Evolutionary conservation across 805 yeast species (phyloP), one percentile per base, ranked within the genome.

Genomic region (Candida incommunis): DNA sequence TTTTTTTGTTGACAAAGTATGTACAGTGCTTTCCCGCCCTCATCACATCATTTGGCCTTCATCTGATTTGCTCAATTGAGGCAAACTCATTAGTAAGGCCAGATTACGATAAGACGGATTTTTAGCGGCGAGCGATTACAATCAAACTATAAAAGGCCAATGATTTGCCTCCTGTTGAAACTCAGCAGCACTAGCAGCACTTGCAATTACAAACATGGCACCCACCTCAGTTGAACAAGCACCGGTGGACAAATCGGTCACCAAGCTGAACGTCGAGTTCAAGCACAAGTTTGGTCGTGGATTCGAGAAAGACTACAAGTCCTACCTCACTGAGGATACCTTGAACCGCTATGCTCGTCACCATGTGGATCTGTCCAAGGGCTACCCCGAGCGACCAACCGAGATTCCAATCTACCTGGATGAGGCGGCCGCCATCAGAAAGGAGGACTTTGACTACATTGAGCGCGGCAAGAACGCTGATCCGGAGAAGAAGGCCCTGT

Each of bases 361-460:
- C 34, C 67, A 67, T 9, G 54, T 67, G 48, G 70, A 66, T 43
- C 40, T 65, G n/a, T 51, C 62, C 2, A 41, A 59, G 22, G 72
- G 72, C n/a, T 68, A 68, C 48, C 72, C 73, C n/a, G 55, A 53
- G 20, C 54, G 65, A 46, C 70, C 72, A 9, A 50, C 57, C 2
- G 49, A 58, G 41, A 56, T 67, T 35, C 71, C 72, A 3, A 54
- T 59, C 21, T 69, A 55, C 49, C 50, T 67, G 13, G 72, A 69
- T 46, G 70, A 69, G 43, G 71, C 70, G 7, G 50, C 45, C 26
- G 62, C 55, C 5, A 62, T 65, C 31, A 62, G 71, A 50, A 56
- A 61, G 43, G 59, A 35, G 18, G 42, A 23, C 11, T 25, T 41
- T 69, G 62, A 60, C 22, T 69, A 63, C 47, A 48, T 59, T 42